A percentile compares a stretch with the other conserved stretches of the same genome.
phyloP scores from a whole-genome alignment of 805 yeast species.

The Hanseniaspora thailandica region DNA sequence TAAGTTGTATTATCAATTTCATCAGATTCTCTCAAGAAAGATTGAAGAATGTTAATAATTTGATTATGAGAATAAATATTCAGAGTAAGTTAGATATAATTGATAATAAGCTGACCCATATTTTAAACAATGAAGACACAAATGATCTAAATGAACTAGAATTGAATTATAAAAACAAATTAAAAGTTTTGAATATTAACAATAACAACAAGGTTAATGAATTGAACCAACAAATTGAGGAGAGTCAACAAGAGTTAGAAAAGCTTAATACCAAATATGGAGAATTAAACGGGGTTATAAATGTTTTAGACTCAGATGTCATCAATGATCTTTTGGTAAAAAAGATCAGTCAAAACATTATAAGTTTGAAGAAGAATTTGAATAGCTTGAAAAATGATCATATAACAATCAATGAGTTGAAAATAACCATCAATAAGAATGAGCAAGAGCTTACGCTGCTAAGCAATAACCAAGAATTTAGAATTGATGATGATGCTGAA shows the following conservation, averaged over 20 bases:
- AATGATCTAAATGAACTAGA: background rate
- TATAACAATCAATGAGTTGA: background rate
- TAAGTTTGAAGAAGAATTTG: background rate
- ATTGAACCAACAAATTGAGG: background rate
- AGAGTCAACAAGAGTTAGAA: background rate
- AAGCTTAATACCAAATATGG: no score
- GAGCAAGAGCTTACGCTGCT: no score
- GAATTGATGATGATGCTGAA: background rate
- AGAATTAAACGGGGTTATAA: background rate
- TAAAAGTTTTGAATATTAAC: background rate
- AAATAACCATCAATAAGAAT: background rate
- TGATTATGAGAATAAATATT: slow-evolving; percentile 2
- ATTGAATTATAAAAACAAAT: background rate
- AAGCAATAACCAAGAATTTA: no score
- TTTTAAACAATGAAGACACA: background rate
- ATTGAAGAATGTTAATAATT: slow-evolving; percentile 4
- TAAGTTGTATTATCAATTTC: slow-evolving; percentile 13
- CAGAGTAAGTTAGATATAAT: background rate
- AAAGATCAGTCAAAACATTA: background rate
- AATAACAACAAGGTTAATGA: background rate
- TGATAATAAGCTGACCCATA: background rate
- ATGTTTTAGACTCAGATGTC: background rate
- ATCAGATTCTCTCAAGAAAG: slow-evolving; percentile 13
- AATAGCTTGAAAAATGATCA: slow-evolving; percentile 3
- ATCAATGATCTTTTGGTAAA: background rate